phyloP scores from a whole-genome alignment of 768 basidiomycete genomes.

The Suillus americanus region DNA sequence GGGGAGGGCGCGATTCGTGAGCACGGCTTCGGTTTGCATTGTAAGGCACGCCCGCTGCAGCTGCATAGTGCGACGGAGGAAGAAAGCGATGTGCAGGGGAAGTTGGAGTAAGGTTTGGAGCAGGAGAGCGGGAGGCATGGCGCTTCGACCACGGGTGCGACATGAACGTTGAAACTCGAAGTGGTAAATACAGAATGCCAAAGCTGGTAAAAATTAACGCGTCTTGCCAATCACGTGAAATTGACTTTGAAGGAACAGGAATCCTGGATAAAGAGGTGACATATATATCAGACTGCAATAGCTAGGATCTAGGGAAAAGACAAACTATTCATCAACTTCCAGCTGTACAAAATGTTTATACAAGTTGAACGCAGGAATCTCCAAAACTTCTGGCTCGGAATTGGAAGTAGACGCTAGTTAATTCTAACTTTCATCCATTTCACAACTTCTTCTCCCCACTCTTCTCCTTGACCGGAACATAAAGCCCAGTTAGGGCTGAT shows the following conservation, averaged over 20 bases:
- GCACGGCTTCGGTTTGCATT: slow-evolving; percentile 7
- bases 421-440: slow-evolving; percentile 31
- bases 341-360: background rate
- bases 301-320: background rate
- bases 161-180: slow-evolving; percentile 2
- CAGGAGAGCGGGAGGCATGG: slow-evolving; percentile 45
- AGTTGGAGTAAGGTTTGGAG: slow-evolving; percentile 27
- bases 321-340: background rate
- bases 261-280: too few relatives aligned
- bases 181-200: background rate
- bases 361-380: background rate
- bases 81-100: slow-evolving; percentile 41
- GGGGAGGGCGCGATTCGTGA: background rate
- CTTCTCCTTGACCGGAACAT: slow-evolving; percentile 56
- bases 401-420: background rate
- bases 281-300: background rate
- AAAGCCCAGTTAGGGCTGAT: slow-evolving; percentile 53
- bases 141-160: slow-evolving; percentile 18
- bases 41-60: slow-evolving; percentile 42
- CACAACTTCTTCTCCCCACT: slow-evolving; percentile 54
- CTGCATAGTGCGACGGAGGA: slow-evolving; percentile 58
- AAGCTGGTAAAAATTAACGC: background rate
- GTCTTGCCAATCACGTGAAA: background rate
- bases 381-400: background rate
- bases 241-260: background rate